These are phyloP conservation scores for Serendipita vermifera DNA, from an alignment of 768 basidiomycete species.

Conservation along the genomic window DNA sequence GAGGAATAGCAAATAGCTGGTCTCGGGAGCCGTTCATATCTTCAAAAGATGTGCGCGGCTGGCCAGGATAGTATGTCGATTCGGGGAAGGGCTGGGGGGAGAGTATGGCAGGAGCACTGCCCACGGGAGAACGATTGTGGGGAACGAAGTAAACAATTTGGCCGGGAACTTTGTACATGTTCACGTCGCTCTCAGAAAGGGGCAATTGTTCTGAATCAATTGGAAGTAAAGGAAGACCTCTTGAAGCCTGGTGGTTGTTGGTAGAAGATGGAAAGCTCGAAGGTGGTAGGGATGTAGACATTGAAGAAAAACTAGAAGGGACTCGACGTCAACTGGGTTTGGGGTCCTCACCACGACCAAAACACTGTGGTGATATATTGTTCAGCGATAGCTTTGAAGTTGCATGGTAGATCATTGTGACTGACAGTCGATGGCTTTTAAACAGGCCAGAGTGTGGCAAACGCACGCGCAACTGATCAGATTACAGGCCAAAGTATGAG, in stretches of 20 bases:
- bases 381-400: slow-evolving; percentile 6
- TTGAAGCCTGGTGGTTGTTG: neutral
- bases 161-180: slow-evolving; percentile 7
- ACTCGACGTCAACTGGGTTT: neutral
- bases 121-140: neutral
- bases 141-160: neutral
- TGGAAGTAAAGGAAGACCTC: neutral
- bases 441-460: neutral
- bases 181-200: neutral
- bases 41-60: neutral
- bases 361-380: neutral
- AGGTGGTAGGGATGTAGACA: neutral
- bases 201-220: slow-evolving; percentile 4
- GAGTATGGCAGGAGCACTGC: neutral
- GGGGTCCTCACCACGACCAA: neutral
- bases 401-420: slow-evolving; percentile 1
- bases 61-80: neutral
- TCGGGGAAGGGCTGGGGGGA: neutral
- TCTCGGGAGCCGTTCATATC: neutral
- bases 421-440: neutral
- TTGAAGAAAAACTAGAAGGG: neutral
- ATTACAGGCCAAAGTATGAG: neutral
- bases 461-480: slow-evolving; percentile 6
- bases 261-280: neutral
- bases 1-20: neutral